A percentile compares a stretch with the other conserved stretches of the same genome.
phyloP scores from a whole-genome alignment of 768 basidiomycete genomes.

The Xerocomus spinulosus region DNA sequence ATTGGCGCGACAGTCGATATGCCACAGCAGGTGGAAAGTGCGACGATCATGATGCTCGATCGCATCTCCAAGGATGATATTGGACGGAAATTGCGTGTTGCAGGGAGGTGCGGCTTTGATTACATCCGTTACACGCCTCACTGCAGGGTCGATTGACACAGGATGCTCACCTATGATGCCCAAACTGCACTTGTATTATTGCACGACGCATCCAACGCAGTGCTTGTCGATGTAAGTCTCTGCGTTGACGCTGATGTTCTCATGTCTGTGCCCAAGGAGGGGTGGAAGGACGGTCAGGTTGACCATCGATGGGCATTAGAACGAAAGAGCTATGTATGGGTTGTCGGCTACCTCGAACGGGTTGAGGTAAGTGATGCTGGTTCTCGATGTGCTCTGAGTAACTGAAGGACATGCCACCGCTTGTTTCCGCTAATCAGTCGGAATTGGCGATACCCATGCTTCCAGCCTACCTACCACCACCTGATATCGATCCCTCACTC shows the following conservation, averaged over 20 bases:
- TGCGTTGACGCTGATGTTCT: constrained; percentile 38
- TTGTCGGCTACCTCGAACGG: constrained; percentile 55
- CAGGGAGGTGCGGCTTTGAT: constrained; percentile 47
- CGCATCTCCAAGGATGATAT: constrained; percentile 36
- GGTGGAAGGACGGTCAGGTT: constrained; percentile 9
- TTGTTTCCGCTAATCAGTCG: constrained; percentile 26
- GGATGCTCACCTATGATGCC: constrained; percentile 55
- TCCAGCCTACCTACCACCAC: constrained; percentile 38
- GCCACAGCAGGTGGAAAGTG: constrained; percentile 48
- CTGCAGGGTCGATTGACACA: constrained; percentile 25
- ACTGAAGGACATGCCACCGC: constrained; percentile 13
- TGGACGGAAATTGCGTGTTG: constrained; percentile 54
- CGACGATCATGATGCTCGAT: constrained; percentile 41
- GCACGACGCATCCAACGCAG: constrained; percentile 43
- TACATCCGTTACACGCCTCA: constrained; percentile 13
- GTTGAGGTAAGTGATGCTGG: constrained; percentile 35
- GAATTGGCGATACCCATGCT: constrained; percentile 39
- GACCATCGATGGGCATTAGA: constrained; percentile 48
- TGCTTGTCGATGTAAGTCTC: constrained; percentile 55
- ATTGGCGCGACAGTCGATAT: constrained; percentile 24
- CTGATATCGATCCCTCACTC: constrained; percentile 40
- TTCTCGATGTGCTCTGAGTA: constrained; percentile 1
- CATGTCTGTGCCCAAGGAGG: constrained; percentile 9
- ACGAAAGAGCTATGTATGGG: constrained; percentile 46
- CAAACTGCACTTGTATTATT: constrained; percentile 44